phyloP scores from a whole-genome alignment of 1,139 yeast species.

The Zygosaccharomyces sapae region DNA sequence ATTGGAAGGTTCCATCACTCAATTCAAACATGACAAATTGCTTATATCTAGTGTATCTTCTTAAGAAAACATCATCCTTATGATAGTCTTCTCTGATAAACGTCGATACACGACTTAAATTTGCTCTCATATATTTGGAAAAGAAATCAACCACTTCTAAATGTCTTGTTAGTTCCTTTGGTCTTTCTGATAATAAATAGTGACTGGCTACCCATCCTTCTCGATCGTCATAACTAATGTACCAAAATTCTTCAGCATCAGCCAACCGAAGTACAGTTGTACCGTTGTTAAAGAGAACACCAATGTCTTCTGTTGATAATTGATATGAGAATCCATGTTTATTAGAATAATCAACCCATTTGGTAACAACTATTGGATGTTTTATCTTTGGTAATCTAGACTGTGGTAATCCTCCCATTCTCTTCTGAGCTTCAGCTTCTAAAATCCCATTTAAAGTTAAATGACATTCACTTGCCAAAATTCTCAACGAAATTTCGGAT shows the following conservation, averaged over 20 bases:
- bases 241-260: slow-evolving; percentile 60
- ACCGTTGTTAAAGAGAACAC: slow-evolving; percentile 85
- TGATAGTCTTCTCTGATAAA: slow-evolving; percentile 41
- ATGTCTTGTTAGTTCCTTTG: slow-evolving; percentile 61
- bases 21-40: slow-evolving; percentile 87
- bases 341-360: slow-evolving; percentile 98
- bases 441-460: slow-evolving; percentile 42
- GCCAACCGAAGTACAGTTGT: slow-evolving; percentile 71
- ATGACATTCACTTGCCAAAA: slow-evolving; percentile 43
- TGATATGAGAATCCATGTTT: slow-evolving; percentile 95
- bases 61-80: slow-evolving; percentile 64
- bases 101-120: slow-evolving; percentile 68
- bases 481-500: slow-evolving; percentile 38
- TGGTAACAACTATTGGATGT: slow-evolving; percentile 73
- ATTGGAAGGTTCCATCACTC: slow-evolving; percentile 89
- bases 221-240: slow-evolving; percentile 51
- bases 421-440: slow-evolving; percentile 42
- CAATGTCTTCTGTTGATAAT: slow-evolving; percentile 82
- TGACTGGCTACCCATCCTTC: slow-evolving; percentile 75
- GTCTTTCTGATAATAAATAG: slow-evolving; percentile 53
- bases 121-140: slow-evolving; percentile 77
- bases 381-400: slow-evolving; percentile 40
- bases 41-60: slow-evolving; percentile 75
- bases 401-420: slow-evolving; percentile 38
- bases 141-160: slow-evolving; percentile 80